Evolutionary conservation across 768 basidiomycete genomes (phyloP), one percentile per base, ranked within the genome.

Genomic region (Mrakia hoshinonis): DNA sequence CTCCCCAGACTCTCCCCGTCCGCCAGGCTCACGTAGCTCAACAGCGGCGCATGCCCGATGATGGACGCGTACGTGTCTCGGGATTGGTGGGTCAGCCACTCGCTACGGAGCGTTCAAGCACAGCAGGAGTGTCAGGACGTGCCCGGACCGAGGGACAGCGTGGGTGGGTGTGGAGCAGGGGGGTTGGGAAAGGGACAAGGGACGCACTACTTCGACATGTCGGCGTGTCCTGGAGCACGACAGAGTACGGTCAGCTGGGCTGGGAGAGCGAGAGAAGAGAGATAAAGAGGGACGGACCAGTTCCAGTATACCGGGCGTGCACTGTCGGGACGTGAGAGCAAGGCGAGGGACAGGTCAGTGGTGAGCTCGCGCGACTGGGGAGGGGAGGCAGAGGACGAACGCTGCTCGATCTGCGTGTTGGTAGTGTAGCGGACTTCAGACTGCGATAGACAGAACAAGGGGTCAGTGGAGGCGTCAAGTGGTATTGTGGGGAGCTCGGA

Each of bases 1-100:
- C 96, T 82, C 11, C 91, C 96, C 68, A 88, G 86, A n/a, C 91
- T 84, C 79, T 97, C 93, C 2, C 92, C 92, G 74, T 99, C 95
- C 18, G 94, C 94, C 76, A 98, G 87, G 1, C 93, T 87, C 58
- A 97, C 83, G 78, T 89, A 99, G 2, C 91, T 91, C 18, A 87
- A 82, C 69, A 99, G 81, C 0, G 90, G 84, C 4, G 92, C 85
- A 79, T 99, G 96, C 2, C 95, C 92, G 55, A 93, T 87, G 74
- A 98, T 93, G 11, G 94, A 89, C 29, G 94, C 82, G 73, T 91
- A 82, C n/a, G 92, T 94, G 79, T 98, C 95, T 51, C 95, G 87
- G 81, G 97, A 94, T 77, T 97, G 95, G 80, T 97, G 92, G 9
- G 92, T 96, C 58, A 95, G 81, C 95, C 95, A 98, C 78, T 98